These are phyloP conservation scores for Penicillium nucicola DNA, from an alignment of 495 filamentous ascomycete genomes.

Conservation along the genomic window DNA sequence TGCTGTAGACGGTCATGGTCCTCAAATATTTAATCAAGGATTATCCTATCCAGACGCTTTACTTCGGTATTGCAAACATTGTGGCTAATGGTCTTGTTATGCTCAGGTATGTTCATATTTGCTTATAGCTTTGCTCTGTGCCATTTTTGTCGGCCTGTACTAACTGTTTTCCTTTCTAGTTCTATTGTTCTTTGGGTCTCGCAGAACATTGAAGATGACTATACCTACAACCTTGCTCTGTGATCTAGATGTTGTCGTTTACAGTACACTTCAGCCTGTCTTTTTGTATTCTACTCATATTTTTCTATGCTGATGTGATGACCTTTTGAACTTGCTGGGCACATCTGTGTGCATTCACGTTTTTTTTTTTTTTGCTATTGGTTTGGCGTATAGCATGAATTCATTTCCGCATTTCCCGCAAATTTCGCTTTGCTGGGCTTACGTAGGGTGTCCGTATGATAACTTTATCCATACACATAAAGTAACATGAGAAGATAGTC, in stretches of 20 bases:
- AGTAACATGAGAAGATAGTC: too few species aligned
- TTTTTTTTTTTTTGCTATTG: slow-evolving; percentile 9
- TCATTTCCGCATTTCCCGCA: slow-evolving; percentile 6
- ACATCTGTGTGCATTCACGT: slow-evolving; percentile 8
- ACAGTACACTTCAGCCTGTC: background rate
- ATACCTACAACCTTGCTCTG: slow-evolving; percentile 90
- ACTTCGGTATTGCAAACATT: slow-evolving; percentile 92
- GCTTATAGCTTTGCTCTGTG: background rate
- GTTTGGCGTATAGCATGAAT: slow-evolving; percentile 17
- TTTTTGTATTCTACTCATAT: slow-evolving; percentile 23
- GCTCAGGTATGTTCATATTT: slow-evolving; percentile 62
- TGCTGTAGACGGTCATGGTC: slow-evolving; percentile 68
- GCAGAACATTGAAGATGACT: slow-evolving; percentile 99
- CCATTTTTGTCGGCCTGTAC: slow-evolving; percentile 11
- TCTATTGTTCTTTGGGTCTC: slow-evolving; percentile 91
- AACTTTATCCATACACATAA: too few species aligned
- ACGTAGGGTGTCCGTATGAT: too few species aligned
- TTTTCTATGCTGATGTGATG: slow-evolving; percentile 11
- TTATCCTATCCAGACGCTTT: slow-evolving; percentile 78
- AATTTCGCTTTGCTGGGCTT: too few species aligned
- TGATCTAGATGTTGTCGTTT: slow-evolving; percentile 29
- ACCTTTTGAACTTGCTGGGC: slow-evolving; percentile 1
- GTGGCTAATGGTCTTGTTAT: slow-evolving; percentile 83
- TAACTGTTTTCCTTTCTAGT: slow-evolving; percentile 40
- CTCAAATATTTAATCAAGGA: slow-evolving; percentile 83